Conservation (phyloP, 208 protist genomes). For the Wallacemonas sp. region DNA sequence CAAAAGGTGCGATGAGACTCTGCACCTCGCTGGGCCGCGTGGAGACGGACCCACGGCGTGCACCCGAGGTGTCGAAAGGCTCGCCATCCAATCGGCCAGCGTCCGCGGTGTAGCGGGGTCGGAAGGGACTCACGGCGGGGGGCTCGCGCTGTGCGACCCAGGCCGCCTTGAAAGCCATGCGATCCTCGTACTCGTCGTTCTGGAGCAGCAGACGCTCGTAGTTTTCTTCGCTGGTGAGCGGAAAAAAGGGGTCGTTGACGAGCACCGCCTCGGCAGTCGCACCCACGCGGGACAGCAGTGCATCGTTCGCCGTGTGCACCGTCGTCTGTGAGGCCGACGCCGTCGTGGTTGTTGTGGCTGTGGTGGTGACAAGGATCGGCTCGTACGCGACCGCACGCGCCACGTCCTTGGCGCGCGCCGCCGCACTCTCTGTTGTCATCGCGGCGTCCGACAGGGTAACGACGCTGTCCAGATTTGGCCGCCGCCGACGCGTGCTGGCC, state of each 20-base stretch:
- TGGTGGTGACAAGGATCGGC: neutral
- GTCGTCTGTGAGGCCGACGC: too few relatives aligned
- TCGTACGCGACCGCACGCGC: conserved; percentile 2
- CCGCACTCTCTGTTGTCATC: neutral
- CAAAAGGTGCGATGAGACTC: conserved; percentile 10
- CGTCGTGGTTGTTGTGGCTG: neutral
- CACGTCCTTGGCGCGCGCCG: neutral
- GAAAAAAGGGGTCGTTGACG: conserved; percentile 55
- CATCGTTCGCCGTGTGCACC: neutral
- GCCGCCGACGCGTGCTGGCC: neutral
- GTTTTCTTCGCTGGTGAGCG: conserved; percentile 77
- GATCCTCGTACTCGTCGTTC: conserved; percentile 62
- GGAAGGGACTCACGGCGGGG: conserved; percentile 1
- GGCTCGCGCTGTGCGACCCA: neutral
- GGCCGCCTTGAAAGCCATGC: conserved; percentile 19
- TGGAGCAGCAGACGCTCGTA: conserved; percentile 60
- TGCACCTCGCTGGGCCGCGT: neutral
- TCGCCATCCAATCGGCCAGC: too few relatives aligned
- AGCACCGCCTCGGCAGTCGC: conserved; percentile 28
- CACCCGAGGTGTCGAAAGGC: too few relatives aligned
- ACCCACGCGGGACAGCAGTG: neutral
- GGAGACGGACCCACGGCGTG: neutral
- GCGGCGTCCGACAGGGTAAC: neutral
- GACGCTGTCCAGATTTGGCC: neutral
- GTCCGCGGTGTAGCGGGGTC: neutral